Evolutionary conservation across 2,329 filamentous ascomycete genomes (phyloP).

Genomic region (Mycosphaerelloides madeirae): DNA sequence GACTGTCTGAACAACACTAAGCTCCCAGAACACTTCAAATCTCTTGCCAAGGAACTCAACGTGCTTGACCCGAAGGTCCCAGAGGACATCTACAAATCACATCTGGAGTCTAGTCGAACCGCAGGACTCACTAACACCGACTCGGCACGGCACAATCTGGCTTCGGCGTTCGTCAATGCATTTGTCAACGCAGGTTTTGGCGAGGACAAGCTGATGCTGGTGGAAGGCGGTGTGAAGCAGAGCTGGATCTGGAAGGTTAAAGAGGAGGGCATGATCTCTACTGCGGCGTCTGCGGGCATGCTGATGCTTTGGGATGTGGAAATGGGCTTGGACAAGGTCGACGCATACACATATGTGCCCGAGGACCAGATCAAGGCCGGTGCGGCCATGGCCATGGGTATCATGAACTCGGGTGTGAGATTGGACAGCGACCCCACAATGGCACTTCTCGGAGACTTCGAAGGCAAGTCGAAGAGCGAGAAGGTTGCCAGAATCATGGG

Average conservation of each 20-base stretch:
- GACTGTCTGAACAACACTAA: slow-evolving; percentile 86
- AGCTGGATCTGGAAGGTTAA: slow-evolving; percentile 99
- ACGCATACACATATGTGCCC: slow-evolving; percentile 81
- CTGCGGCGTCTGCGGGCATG: slow-evolving; percentile 87
- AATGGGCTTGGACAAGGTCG: slow-evolving; percentile 84
- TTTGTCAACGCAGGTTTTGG: slow-evolving; percentile 96
- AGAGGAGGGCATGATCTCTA: slow-evolving; percentile 95
- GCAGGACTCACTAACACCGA: slow-evolving; percentile 91
- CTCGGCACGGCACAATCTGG: slow-evolving; percentile 91
- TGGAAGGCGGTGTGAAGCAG: slow-evolving; percentile 73
- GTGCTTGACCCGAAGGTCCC: slow-evolving; percentile 94
- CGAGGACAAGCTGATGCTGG: slow-evolving; percentile 96
- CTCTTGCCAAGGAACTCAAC: slow-evolving; percentile 90
- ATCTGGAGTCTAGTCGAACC: slow-evolving; percentile 90
- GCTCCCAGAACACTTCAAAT: slow-evolving; percentile 87
- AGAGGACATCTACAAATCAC: slow-evolving; percentile 99
- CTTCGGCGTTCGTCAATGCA: slow-evolving; percentile 91
- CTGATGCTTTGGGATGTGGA: slow-evolving; percentile 93
- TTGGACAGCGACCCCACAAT: slow-evolving; percentile 86
- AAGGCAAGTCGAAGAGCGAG: slow-evolving; percentile 71
- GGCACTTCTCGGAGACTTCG: slow-evolving; percentile 77
- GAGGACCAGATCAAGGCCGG: slow-evolving; percentile 87
- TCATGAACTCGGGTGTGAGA: slow-evolving; percentile 88
- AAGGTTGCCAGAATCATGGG: slow-evolving; percentile 90
- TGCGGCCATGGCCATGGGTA: slow-evolving; percentile 86